Evolutionary conservation across 1,284 basidiomycete species (phyloP).

Genomic region (Ceratobasidium sp.): DNA sequence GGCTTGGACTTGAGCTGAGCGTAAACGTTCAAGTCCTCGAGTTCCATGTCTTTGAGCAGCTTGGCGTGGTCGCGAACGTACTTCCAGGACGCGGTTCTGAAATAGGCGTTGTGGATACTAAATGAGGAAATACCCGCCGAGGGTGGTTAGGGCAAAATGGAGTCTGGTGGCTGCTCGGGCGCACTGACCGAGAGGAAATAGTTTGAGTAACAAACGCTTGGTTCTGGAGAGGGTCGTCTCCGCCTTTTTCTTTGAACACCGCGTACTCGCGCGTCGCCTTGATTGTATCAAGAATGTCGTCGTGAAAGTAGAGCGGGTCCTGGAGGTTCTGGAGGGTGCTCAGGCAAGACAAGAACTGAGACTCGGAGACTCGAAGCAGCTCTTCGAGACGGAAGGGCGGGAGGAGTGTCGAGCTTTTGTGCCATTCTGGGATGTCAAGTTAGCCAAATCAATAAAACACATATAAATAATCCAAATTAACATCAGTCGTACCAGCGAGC

Average conservation of each 20-base stretch:
- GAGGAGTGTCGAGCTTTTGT: conserved; percentile 41
- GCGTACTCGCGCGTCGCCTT: conserved; percentile 38
- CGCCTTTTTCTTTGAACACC: conserved; percentile 23
- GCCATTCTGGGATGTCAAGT: conserved; percentile 23
- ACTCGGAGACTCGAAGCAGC: conserved; percentile 41
- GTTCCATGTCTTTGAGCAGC: conserved; percentile 38
- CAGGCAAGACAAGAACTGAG: conserved; percentile 43
- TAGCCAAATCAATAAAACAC: neutral
- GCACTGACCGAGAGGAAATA: conserved; percentile 41
- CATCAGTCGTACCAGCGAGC: conserved; percentile 1
- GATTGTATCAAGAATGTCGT: conserved; percentile 43
- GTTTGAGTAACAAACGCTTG: conserved; percentile 32
- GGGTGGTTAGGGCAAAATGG: conserved; percentile 9
- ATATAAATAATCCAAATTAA: neutral
- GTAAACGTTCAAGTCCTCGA: conserved; percentile 34
- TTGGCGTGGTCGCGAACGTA: conserved; percentile 42
- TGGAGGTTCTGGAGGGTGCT: conserved; percentile 41
- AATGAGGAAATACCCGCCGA: neutral
- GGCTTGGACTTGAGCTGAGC: conserved; percentile 36
- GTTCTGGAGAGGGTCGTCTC: conserved; percentile 39
- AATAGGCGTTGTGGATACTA: conserved; percentile 46
- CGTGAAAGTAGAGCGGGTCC: conserved; percentile 43
- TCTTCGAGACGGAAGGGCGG: conserved; percentile 44
- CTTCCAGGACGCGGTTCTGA: conserved; percentile 44
- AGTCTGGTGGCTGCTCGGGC: neutral